Base-by-base conservation (phyloP, 2,329 filamentous ascomycete genomes). In the Alternaria brassicae region DNA sequence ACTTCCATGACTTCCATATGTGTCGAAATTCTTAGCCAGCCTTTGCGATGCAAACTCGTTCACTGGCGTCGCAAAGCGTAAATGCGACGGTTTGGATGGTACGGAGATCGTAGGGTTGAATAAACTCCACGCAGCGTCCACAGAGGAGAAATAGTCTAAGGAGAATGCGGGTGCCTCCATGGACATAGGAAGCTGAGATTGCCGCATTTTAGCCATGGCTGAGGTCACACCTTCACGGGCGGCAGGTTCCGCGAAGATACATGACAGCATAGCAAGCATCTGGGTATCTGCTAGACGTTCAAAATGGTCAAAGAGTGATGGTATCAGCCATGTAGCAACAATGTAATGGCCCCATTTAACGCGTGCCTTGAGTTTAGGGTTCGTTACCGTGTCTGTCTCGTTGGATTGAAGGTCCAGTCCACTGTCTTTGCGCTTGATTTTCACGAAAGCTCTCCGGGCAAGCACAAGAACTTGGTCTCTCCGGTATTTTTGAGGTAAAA, bases 391-490 rank as follows among this genome's bases (percentile, higher is more conserved):
- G 54, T 79, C 69, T 67, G 78, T 68, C 64, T 79, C 74, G 48
- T 83, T 82, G 44, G 81, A 81, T n/a, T 77, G 76, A 19, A 84
- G 68, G 60, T 84, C 81, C 40, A 83, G 61, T 4, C 80, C 81
- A 66, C 80, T 83, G 61, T 84, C 81, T 52, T 81, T 82, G 32
- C 80, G 78, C 61, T 80, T 82, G 40, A 82, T 79, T 30, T 83
- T 79, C 2, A 85, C 79, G 7, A 88, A 79, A 27, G 85, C 83
- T 60, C 89, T 84, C 63, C 84, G 86, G 15, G 91, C 91, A 63
- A 93, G 86, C 6, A 93, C 85, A 27, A 92, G 78, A 47, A 91
- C 84, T 3, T 87, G 88, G 59, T 89, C 83, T 8, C 83, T 81
- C 39, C 82, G 80, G 61, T 84, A 81, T 28, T 82, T 79, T 56